Percentiles rank a stretch among this genome's conserved stretches.
Conservation (phyloP, 2,329 filamentous ascomycete species). For the Penicillium decumbens region DNA sequence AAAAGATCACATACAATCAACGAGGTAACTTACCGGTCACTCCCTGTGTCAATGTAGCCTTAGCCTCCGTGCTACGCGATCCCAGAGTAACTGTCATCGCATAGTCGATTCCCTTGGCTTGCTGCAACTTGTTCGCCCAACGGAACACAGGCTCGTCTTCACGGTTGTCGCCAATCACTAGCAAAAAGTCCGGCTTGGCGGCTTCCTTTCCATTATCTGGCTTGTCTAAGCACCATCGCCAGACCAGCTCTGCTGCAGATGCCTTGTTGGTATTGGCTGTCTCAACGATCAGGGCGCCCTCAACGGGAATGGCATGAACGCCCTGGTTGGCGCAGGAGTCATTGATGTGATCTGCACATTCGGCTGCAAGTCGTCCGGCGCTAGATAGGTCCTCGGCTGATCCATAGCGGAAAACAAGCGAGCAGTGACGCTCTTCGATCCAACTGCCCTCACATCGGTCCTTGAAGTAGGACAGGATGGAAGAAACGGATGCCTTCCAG, state of each 20-base stretch:
- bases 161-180: slow-evolving; percentile 84
- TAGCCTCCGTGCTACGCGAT: slow-evolving; percentile 81
- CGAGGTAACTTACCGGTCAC: slow-evolving; percentile 66
- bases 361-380: slow-evolving; percentile 74
- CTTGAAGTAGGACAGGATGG: slow-evolving; percentile 81
- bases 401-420: slow-evolving; percentile 84
- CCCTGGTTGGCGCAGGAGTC: slow-evolving; percentile 80
- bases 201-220: slow-evolving; percentile 39
- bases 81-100: slow-evolving; percentile 84
- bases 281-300: slow-evolving; percentile 78
- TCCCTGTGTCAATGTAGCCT: slow-evolving; percentile 79
- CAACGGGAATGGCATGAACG: slow-evolving; percentile 76
- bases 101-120: slow-evolving; percentile 56
- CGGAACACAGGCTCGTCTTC: slow-evolving; percentile 92
- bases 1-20: slow-evolving; percentile 7
- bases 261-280: slow-evolving; percentile 82
- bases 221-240: slow-evolving; percentile 59
- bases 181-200: slow-evolving; percentile 68
- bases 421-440: slow-evolving; percentile 88
- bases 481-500: slow-evolving; percentile 80
- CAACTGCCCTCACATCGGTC: slow-evolving; percentile 83
- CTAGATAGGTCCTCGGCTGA: slow-evolving; percentile 70
- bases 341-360: slow-evolving; percentile 93
- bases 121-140: slow-evolving; percentile 78
- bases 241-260: slow-evolving; percentile 71